Evolutionary conservation across 148 eudicot species (phyloP).

Genomic region (Chenopodium formosanum): DNA sequence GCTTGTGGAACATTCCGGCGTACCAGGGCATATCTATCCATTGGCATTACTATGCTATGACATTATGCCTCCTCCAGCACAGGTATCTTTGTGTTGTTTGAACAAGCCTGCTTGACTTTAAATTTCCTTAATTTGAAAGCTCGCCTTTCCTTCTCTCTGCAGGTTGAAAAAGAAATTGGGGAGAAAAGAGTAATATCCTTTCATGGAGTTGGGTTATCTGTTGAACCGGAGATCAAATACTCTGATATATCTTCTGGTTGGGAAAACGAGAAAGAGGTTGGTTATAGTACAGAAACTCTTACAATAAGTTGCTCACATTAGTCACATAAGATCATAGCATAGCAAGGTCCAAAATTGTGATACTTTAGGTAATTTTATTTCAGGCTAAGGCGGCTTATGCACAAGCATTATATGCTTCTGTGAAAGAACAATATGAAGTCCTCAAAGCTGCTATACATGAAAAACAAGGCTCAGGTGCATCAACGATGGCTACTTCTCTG

Average conservation of each 20-base stretch:
- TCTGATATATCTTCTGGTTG: constrained; percentile 44
- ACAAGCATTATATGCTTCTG: constrained; percentile 53
- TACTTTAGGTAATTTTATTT: constrained; percentile 17
- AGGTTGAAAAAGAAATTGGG: constrained; percentile 98
- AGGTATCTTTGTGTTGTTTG: constrained; percentile 46
- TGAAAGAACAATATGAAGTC: constrained; percentile 63
- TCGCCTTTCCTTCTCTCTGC: constrained; percentile 14
- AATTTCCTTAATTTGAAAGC: neutral
- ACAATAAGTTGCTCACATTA: neutral
- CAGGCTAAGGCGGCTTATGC: constrained; percentile 71
- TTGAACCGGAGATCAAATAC: constrained; percentile 54
- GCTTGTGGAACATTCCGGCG: constrained; percentile 79
- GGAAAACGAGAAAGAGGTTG: constrained; percentile 67
- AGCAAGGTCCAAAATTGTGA: constrained; percentile 2
- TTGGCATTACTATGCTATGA: constrained; percentile 75
- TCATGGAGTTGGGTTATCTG: constrained; percentile 84
- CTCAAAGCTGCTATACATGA: constrained; percentile 67
- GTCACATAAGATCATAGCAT: neutral
- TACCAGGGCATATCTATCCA: constrained; percentile 89
- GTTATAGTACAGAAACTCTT: constrained; percentile 10
- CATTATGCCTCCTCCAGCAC: constrained; percentile 94
- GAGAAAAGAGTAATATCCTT: constrained; percentile 79
- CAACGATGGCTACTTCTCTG: constrained; percentile 51
- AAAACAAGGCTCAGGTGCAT: constrained; percentile 66
- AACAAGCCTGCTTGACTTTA: neutral